A percentile compares a stretch with the other conserved stretches of the same genome.
Evolutionary conservation across 2,329 filamentous ascomycete genomes (phyloP).

Genomic region (Claviceps purpurea): DNA sequence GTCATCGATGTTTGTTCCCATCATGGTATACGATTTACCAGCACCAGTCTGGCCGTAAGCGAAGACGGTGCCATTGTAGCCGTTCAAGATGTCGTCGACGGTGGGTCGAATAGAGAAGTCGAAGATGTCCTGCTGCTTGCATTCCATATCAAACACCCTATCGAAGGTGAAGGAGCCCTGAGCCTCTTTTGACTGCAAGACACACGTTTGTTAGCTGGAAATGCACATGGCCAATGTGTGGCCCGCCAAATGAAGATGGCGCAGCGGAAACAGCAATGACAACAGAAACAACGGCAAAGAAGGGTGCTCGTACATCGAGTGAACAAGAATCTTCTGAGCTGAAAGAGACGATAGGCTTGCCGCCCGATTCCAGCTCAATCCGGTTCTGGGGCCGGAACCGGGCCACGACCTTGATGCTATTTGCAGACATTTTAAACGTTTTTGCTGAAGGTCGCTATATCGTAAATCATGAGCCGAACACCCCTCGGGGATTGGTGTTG

Average conservation of each 20-base stretch:
- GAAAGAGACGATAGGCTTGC: slow-evolving; percentile 84
- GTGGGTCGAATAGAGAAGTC: slow-evolving; percentile 94
- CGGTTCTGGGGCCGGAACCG: slow-evolving; percentile 97
- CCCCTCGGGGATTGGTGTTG: slow-evolving; percentile 1
- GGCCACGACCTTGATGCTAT: slow-evolving; percentile 80
- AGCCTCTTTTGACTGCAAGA: slow-evolving; percentile 61
- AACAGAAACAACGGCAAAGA: neutral
- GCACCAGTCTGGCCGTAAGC: slow-evolving; percentile 97
- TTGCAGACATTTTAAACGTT: slow-evolving; percentile 39
- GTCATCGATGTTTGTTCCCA: slow-evolving; percentile 71
- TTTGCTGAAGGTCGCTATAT: slow-evolving; percentile 2
- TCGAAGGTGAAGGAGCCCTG: slow-evolving; percentile 90
- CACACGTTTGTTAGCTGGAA: slow-evolving; percentile 12
- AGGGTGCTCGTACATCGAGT: slow-evolving; percentile 48
- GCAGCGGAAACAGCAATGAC: neutral
- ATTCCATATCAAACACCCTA: slow-evolving; percentile 90
- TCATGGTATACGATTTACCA: slow-evolving; percentile 98
- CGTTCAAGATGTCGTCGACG: slow-evolving; percentile 95
- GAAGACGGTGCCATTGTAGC: slow-evolving; percentile 98
- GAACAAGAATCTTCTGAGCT: slow-evolving; percentile 78
- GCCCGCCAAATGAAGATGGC: neutral
- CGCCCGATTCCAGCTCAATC: slow-evolving; percentile 77
- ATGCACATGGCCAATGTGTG: neutral
- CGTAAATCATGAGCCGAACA: slow-evolving; percentile 7
- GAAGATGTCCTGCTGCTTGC: slow-evolving; percentile 85